Evolutionary conservation across 1,284 basidiomycete species (phyloP), one percentile per base, ranked within the genome.

Genomic region (Puccinia novopanici): DNA sequence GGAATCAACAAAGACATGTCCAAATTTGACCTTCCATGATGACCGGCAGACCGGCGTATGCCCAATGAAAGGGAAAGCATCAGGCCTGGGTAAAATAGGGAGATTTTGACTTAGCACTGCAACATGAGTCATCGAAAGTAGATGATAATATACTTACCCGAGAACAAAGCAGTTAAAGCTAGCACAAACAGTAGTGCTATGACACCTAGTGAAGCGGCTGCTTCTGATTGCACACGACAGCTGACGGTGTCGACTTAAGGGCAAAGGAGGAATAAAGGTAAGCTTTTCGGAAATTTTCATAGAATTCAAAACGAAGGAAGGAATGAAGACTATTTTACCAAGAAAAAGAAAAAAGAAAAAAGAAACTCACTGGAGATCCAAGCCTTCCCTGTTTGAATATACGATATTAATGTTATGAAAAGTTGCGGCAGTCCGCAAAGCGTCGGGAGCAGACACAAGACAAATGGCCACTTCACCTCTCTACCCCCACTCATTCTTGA

Each of bases 351-450:
- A 9, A 34, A 68, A 68, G 9, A n/a, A 2, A 48, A 27, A 48
- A 24, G 50, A 48, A 15, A 24, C 67, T 68, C 2, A 68, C 67
- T 52, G 67, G 50, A 68, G 27, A 68, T 68, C 67, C 67, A 68
- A 30, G 67, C 22, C 19, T 68, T 45, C 22, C 45, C 67, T 15
- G 22, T 9, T 50, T 52, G 42, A 1, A 68, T 22, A 19, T 48
- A 68, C 4, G 48, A 45, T 45, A 45, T 15, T 45, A 15, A 15
- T 45, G 15, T 45, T 15, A 45, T 8, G 8, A 45, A 45, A 19
- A 71, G 68, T 37, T 71, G 68, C 27, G 68, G 45, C 17, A 71
- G 45, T 34, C 68, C 68, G n/a, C 68, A 71, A n/a, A 71, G 68
- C 45, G 24, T 34, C 8, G 68, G 68, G 68, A 71, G 45, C 13